A percentile compares a stretch with the other conserved stretches of the same genome.
These are phyloP conservation scores for Sporodiniella umbellata DNA, from an alignment of 371 early-diverging fungal genomes.

Conservation along the genomic window DNA sequence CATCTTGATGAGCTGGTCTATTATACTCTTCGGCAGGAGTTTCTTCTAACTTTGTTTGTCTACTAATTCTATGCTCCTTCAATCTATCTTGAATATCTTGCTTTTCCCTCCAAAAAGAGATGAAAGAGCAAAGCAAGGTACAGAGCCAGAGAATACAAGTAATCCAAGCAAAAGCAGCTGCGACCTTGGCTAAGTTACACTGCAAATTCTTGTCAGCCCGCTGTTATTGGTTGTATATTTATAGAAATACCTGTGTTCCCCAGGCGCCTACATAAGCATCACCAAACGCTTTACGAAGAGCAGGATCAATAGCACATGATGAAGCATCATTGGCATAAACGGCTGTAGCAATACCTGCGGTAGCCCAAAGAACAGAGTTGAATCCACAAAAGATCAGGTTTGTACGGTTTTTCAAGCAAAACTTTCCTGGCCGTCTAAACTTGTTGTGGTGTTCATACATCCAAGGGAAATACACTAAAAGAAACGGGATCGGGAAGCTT, in stretches of 20 bases:
- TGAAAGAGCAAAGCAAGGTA: conserved; percentile 24
- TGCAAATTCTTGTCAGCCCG: neutral
- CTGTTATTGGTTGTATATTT: neutral
- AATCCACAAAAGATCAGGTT: conserved; percentile 26
- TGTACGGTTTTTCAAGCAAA: conserved; percentile 30
- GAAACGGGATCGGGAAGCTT: conserved; percentile 17
- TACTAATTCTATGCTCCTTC: conserved; percentile 37
- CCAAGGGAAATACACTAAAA: conserved; percentile 28
- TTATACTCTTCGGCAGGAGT: neutral
- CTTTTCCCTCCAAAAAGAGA: conserved; percentile 43
- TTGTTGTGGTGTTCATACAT: conserved; percentile 30
- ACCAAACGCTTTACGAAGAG: conserved; percentile 11
- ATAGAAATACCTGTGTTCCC: conserved; percentile 26
- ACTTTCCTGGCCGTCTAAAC: conserved; percentile 29
- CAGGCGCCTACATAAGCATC: conserved; percentile 22
- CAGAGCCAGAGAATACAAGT: conserved; percentile 41
- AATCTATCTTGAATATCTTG: conserved; percentile 36
- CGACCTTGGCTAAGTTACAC: conserved; percentile 41
- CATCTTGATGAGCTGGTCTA: conserved; percentile 8
- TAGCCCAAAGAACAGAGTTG: conserved; percentile 24
- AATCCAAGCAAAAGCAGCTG: conserved; percentile 45
- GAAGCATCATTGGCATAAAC: conserved; percentile 22
- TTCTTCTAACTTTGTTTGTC: conserved; percentile 27
- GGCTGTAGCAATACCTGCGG: conserved; percentile 32
- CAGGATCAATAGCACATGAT: conserved; percentile 17